These are phyloP conservation scores for Drechslerella coelobrocha DNA, from an alignment of 2,329 filamentous ascomycete genomes.

Conservation along the genomic window DNA sequence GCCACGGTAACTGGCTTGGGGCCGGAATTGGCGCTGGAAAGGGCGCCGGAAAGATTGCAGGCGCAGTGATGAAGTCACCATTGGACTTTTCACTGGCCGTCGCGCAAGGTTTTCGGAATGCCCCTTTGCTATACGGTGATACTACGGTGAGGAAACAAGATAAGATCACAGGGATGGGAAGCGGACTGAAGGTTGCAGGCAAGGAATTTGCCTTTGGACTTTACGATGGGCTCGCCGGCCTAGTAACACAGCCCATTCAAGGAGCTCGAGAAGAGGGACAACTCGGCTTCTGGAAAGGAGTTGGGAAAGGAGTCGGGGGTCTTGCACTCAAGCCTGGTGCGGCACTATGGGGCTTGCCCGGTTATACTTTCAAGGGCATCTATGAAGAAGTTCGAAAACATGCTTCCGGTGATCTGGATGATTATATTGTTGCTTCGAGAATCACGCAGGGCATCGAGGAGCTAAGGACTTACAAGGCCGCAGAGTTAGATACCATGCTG, in stretches of 20 bases:
- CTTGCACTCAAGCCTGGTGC: constrained; percentile 81
- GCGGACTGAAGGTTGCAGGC: constrained; percentile 77
- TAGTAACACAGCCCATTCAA: constrained; percentile 77
- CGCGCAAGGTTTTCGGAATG: constrained; percentile 86
- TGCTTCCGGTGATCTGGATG: constrained; percentile 74
- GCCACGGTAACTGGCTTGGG: constrained; percentile 68
- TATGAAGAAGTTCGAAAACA: constrained; percentile 76
- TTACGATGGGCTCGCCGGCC: constrained; percentile 80
- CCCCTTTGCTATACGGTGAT: constrained; percentile 83
- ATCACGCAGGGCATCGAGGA: constrained; percentile 78
- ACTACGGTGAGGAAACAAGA: constrained; percentile 78
- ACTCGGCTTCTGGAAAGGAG: constrained; percentile 75
- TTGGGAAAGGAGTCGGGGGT: constrained; percentile 84
- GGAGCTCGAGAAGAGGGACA: constrained; percentile 71
- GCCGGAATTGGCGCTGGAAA: constrained; percentile 72
- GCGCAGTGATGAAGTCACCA: constrained; percentile 72
- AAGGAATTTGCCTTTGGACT: constrained; percentile 79
- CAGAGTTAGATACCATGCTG: constrained; percentile 60
- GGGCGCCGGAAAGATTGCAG: constrained; percentile 74
- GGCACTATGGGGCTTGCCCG: constrained; percentile 74
- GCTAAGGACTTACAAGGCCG: constrained; percentile 62
- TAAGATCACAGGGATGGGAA: constrained; percentile 77
- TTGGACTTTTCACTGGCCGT: constrained; percentile 84
- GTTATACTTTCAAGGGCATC: constrained; percentile 81
- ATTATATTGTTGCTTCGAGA: constrained; percentile 79